These are phyloP conservation scores for Sphaerulina musiva DNA, from an alignment of 2,329 filamentous ascomycete species.

Conservation along the genomic window DNA sequence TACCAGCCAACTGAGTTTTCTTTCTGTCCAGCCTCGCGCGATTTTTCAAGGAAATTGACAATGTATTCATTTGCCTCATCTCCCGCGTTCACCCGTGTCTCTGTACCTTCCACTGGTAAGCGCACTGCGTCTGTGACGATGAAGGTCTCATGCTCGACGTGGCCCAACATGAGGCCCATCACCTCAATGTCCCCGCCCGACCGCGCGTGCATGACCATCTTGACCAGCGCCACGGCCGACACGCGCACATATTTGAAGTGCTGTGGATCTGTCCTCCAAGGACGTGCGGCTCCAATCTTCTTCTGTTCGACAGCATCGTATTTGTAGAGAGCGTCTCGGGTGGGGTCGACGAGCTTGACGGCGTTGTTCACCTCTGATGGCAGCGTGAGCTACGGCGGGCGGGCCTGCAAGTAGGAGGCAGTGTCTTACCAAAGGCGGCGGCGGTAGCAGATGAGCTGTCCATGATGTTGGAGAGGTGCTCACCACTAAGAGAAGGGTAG, in stretches of 20 bases:
- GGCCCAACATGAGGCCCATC: constrained; percentile 98
- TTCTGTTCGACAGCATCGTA: constrained; percentile 68
- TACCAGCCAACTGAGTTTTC: constrained; percentile 99
- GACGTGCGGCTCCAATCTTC: constrained; percentile 55
- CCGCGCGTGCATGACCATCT: constrained; percentile 99
- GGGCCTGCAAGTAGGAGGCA: background rate
- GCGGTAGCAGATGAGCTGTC: constrained; percentile 33
- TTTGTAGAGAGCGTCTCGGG: constrained; percentile 83
- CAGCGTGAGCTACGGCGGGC: background rate
- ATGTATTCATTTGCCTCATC: constrained; percentile 97
- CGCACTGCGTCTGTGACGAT: constrained; percentile 92
- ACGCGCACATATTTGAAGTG: constrained; percentile 94
- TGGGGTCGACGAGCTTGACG: constrained; percentile 70
- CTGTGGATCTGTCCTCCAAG: constrained; percentile 72
- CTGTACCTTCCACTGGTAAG: constrained; percentile 93
- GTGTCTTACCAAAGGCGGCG: constrained; percentile 7
- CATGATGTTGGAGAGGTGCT: background rate
- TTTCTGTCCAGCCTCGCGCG: constrained; percentile 66
- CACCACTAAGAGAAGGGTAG: constrained; percentile 2
- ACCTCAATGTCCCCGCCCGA: constrained; percentile 86
- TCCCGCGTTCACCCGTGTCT: constrained; percentile 94
- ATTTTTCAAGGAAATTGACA: constrained; percentile 71
- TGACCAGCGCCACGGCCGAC: constrained; percentile 85
- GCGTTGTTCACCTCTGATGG: constrained; percentile 79
- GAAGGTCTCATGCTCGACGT: constrained; percentile 76